These are phyloP conservation scores for Miscanthus lutarioriparius DNA, from an alignment of 176 grass and related monocot genomes.

Conservation along the genomic window DNA sequence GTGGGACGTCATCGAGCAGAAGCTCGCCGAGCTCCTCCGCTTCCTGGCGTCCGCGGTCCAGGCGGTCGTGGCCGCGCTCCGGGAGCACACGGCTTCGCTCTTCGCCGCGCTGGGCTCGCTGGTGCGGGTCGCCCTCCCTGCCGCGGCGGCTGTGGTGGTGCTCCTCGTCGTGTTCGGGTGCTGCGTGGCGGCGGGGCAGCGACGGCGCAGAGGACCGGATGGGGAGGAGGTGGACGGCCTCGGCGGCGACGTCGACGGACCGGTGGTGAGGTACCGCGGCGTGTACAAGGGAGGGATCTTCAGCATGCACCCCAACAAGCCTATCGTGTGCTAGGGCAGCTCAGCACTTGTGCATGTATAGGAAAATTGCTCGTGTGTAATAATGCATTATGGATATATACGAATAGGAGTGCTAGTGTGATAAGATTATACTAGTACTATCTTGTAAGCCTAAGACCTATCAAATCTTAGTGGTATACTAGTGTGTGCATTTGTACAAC, in stretches of 20 bases:
- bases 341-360: neutral
- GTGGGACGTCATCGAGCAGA: neutral
- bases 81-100: neutral
- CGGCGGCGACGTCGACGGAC: neutral
- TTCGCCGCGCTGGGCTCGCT: neutral
- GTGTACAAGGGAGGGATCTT: constrained; percentile 33
- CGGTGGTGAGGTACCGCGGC: neutral
- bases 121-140: neutral
- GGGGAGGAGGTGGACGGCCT: neutral
- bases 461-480: too few relatives aligned
- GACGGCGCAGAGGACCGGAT: neutral
- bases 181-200: neutral
- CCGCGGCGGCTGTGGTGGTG: neutral
- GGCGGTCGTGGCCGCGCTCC: neutral
- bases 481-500: too few relatives aligned
- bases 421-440: too few relatives aligned
- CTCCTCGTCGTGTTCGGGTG: neutral
- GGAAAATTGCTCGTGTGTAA: neutral
- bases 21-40: neutral
- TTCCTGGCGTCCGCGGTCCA: neutral
- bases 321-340: constrained; percentile 18
- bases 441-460: too few relatives aligned
- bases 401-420: too few relatives aligned
- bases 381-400: neutral
- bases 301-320: constrained; percentile 39